Conservation (phyloP, 495 filamentous ascomycete genomes). For the Talaromyces liani region DNA sequence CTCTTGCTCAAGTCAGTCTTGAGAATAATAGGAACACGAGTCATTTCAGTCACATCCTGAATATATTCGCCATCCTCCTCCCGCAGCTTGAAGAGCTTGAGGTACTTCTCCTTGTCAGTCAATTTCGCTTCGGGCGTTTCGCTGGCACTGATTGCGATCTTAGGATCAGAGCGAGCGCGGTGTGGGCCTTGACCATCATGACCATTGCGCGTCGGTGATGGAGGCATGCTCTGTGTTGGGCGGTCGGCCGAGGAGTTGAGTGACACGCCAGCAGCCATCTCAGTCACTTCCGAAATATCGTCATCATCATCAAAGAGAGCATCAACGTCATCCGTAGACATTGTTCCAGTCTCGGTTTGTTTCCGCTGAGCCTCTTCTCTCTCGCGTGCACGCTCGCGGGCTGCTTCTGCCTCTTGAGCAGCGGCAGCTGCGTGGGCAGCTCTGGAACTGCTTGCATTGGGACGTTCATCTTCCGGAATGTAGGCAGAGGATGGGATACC, state of each 20-base stretch:
- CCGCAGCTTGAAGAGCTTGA: conserved; percentile 79
- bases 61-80: conserved; percentile 95
- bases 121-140: conserved; percentile 67
- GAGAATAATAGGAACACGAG: conserved; percentile 86
- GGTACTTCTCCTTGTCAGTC: conserved; percentile 92
- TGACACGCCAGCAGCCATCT: conserved; percentile 79
- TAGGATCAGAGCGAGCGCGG: conserved; percentile 85
- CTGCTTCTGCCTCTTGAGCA: conserved; percentile 70
- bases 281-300: conserved; percentile 78
- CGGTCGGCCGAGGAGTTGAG: conserved; percentile 61
- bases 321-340: conserved; percentile 83
- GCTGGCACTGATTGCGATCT: conserved; percentile 66
- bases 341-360: conserved; percentile 87
- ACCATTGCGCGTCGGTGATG: conserved; percentile 77
- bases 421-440: conserved; percentile 68
- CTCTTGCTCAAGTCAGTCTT: conserved; percentile 99
- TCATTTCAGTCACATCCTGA: conserved; percentile 97
- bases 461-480: conserved; percentile 92
- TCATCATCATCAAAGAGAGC: conserved; percentile 93
- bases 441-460: conserved; percentile 55
- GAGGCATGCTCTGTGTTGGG: conserved; percentile 92
- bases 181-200: conserved; percentile 66
- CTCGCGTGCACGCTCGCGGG: conserved; percentile 69
- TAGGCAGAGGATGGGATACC: conserved; percentile 94
- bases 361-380: conserved; percentile 80